Conservation (phyloP, 495 filamentous ascomycete genomes). For the Stereocaulon alpinum region DNA sequence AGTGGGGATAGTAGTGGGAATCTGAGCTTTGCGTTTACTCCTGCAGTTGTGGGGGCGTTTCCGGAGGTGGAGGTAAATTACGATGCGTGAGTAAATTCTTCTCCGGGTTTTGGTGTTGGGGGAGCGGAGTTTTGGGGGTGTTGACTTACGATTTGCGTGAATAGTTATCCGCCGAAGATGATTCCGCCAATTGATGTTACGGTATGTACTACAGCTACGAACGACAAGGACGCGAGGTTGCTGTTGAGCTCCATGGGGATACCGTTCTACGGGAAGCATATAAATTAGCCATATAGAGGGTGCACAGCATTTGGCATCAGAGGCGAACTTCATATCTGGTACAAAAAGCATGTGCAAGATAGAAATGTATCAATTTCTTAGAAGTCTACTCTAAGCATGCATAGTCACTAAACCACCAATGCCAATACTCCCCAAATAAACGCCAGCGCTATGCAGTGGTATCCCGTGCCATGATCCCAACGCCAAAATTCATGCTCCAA, state of each 20-base stretch:
- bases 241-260: conserved; percentile 72
- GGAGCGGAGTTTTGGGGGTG: too few species aligned
- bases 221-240: conserved; percentile 81
- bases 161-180: conserved; percentile 78
- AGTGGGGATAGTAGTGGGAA: conserved; percentile 81
- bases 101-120: not conserved
- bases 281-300: conserved; percentile 9
- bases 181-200: conserved; percentile 83
- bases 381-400: not conserved
- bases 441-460: conserved; percentile 4
- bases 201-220: conserved; percentile 78
- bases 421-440: not conserved
- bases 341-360: not conserved
- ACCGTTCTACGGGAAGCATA: conserved; percentile 24
- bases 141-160: not conserved
- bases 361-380: not conserved
- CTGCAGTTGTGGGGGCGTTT: conserved; percentile 66
- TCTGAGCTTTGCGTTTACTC: conserved; percentile 64
- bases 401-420: not conserved
- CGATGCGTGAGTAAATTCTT: conserved; percentile 56
- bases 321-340: not conserved
- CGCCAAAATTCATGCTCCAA: not conserved
- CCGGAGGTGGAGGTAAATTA: conserved; percentile 91
- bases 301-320: not conserved
- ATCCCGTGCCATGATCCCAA: not conserved